These are phyloP conservation scores for Ophiostoma tasmaniense DNA, from an alignment of 2,329 filamentous ascomycete genomes.

Conservation along the genomic window DNA sequence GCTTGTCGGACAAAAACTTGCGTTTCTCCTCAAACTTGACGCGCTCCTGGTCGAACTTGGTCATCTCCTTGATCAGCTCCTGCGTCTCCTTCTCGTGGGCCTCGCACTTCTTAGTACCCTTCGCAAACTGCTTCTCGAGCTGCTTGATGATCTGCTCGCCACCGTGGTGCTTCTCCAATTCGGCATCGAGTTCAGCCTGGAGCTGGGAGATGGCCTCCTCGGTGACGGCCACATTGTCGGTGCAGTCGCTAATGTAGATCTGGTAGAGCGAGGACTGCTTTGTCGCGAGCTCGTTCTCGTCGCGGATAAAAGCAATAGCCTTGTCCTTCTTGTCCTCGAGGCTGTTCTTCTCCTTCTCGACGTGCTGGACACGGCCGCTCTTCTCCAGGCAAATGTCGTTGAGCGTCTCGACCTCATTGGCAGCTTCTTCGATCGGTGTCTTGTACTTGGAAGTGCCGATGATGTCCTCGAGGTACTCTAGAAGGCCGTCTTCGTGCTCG, in stretches of 20 bases:
- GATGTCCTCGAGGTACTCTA: constrained; percentile 97
- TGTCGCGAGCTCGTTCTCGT: constrained; percentile 84
- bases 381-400: constrained; percentile 96
- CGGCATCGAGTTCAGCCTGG: constrained; percentile 74
- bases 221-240: constrained; percentile 80
- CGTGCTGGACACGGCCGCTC: constrained; percentile 88
- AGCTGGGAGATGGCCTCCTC: constrained; percentile 87
- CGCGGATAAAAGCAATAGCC: constrained; percentile 76
- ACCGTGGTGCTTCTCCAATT: constrained; percentile 86
- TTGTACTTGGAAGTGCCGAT: constrained; percentile 99
- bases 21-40: constrained; percentile 98
- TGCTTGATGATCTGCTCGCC: constrained; percentile 84
- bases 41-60: constrained; percentile 88
- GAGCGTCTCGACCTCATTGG: constrained; percentile 77
- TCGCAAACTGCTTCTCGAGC: constrained; percentile 75
- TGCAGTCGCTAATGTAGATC: constrained; percentile 78
- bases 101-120: constrained; percentile 75
- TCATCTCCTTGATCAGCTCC: constrained; percentile 71
- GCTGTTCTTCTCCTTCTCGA: constrained; percentile 90
- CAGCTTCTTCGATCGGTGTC: constrained; percentile 88
- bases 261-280: constrained; percentile 93
- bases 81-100: constrained; percentile 74
- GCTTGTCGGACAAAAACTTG: constrained; percentile 84
- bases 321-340: constrained; percentile 96
- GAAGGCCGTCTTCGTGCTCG: constrained; percentile 89